Base-by-base conservation (phyloP, 257 asterid genomes). In the Nicotiana knightiana region DNA sequence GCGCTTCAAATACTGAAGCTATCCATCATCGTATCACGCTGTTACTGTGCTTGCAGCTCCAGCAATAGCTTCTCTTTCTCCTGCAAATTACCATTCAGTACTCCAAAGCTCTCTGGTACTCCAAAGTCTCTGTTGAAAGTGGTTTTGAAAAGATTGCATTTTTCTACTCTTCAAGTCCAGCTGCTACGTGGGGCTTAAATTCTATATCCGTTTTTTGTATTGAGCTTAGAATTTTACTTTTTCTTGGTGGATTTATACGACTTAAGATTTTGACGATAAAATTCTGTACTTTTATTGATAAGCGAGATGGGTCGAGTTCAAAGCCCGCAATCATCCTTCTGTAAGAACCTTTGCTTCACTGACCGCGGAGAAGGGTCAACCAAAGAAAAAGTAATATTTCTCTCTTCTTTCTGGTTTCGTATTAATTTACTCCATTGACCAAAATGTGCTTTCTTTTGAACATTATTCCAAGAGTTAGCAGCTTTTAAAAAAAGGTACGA, bases 321-420 rank as follows among this genome's bases (percentile, higher is more conserved):
- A 85, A 81, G 62, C 84, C 78, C 84, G 85, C 58, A 11, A 79
- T 79, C 68, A 61, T 76, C 84, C 51, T 65, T 83, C 87, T 12
- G 81, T 85, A 24, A 90, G 94, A 87, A 77, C 89, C 73, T 92
- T 88, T 86, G 93, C 97, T 83, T 85, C 95, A 73, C 84, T 88
- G 24, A 88, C 89, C 80, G 65, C 93, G 5, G 93, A 80, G 81
- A 93, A 89, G 84, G 75, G 86, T 87, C 91, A 79, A 85, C 91
- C 91, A 21, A 88, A 59, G 82, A 91, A 90, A 81, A 96, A 89
- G 99, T 96, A 93, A 87, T 82, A 75, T 81, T 85, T 43, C 81
- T 67, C 12, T 81, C 83, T 28, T 37, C 82, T 8, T 54, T 70
- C 57, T 81, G 4, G 21, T 46, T 11, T 71, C 24, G 35, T 65